Percentiles rank a stretch among this genome's conserved stretches.
Conservation (phyloP, 768 basidiomycete species). For the Rhodotorula babjevae region DNA sequence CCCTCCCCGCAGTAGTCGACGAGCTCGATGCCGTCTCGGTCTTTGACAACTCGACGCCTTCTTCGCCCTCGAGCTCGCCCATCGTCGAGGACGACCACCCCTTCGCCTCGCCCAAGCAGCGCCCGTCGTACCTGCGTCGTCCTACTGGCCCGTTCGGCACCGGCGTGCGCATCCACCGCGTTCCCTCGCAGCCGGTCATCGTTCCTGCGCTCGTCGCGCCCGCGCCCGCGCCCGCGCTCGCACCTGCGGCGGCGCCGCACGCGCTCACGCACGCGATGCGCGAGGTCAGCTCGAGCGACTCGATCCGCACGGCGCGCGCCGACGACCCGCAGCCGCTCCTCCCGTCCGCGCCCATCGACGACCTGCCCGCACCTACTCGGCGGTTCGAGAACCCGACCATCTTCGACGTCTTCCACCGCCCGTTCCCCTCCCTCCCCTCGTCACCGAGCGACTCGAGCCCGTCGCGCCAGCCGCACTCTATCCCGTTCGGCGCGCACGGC, state of each 20-base stretch:
- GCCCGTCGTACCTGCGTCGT: too few species aligned
- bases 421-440: not conserved
- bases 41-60: not conserved
- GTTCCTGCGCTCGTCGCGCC: too few species aligned
- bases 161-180: constrained; percentile 9
- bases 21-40: not conserved
- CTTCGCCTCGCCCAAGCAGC: not conserved
- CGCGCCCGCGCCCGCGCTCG: not conserved
- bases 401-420: constrained; percentile 39
- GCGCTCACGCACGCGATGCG: constrained; percentile 13
- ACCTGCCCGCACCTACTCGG: not conserved
- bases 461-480: not conserved
- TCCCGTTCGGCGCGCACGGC: constrained; percentile 16
- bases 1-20: constrained; percentile 20
- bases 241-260: too few species aligned
- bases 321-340: constrained; percentile 10
- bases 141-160: constrained; percentile 6
- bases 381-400: constrained; percentile 36
- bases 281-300: constrained; percentile 33
- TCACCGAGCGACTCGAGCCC: not conserved
- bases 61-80: not conserved
- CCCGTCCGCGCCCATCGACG: not conserved
- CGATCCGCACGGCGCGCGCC: constrained; percentile 30
- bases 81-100: not conserved
- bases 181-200: not conserved